Base-by-base conservation (phyloP, 345 rosid genomes). In the Eutrema yunnanense region DNA sequence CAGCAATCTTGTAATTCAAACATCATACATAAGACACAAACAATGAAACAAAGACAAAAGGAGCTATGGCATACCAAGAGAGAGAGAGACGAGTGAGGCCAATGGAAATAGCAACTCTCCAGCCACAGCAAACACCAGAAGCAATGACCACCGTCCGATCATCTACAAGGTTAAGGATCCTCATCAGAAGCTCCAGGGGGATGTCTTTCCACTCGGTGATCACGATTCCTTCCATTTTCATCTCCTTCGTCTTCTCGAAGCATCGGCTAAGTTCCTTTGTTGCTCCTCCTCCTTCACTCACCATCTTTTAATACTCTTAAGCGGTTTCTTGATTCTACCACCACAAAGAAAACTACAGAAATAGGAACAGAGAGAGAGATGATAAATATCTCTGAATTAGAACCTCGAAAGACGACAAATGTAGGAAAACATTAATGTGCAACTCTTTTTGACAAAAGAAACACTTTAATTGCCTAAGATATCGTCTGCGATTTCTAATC, bases 21-120 rank as follows among this genome's bases (percentile, higher is more conserved):
- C 30, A 38, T 48, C 19, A 36, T 16, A 71, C 14, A 32, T 32
- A 32, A 32, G 34, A 32, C 0, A 59, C 13, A 33, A 53, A 9
- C 6, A 63, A 26, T 4, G 53, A 62, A 41, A 27, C 16, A 64
- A 6, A 50, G 38, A 50, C 12, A 49, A 6, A 32, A 47, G 11
- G 10, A 14, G 52, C 4, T 55, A 4, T 37, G 27, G 27, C 42
- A 68, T 86, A 95, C 99, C 96, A 86, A 40, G 86, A 89, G 68
- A 95, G 97, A 53, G 82, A 83, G 42, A 95, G 88, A 73, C 82
- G 88, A 12, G 96, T 86, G 62, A 87, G 86, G 47, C 92, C 99
- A 77, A 88, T 68, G 54, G 86, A 80, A 49, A 90, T 74, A n/a
- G 92, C 87, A 81, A 92, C 99, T 77, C 97, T 90, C 99, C 99